Evolutionary conservation across 1,284 basidiomycete genomes (phyloP), one percentile per base, ranked within the genome.

Genomic region (Pascua sp.): DNA sequence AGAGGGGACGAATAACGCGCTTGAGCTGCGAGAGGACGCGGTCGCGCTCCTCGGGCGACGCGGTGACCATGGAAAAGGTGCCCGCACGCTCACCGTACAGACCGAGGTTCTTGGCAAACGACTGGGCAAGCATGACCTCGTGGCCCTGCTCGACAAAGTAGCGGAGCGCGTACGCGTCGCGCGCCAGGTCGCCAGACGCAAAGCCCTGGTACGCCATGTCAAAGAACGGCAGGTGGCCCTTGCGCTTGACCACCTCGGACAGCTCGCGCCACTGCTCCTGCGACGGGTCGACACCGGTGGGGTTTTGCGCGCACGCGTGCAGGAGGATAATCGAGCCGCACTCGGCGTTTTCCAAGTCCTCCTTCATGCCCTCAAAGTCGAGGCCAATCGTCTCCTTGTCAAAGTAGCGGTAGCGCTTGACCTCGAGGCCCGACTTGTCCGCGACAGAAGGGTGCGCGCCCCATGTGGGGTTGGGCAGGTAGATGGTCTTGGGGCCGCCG

Each of bases 31-130:
- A 91, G 77, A 92, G 88, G 51, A 95, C 86, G 51, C 92, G 86
- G 49, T 87, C 89, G 76, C 88, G 91, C 78, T 96, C 92, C 64
- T 89, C 90, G 49, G 85, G 80, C 64, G 84, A 84, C 58, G 79
- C 77, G 47, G 85, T 85, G 51, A 88, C 86, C 67, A 97, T 77
- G 18, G 91, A 93, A 83, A 98, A 91, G n/a, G 90, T 88, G 17
- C 94, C 94, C 57, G 91, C 90, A 73, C 94, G 90, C 79, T 97
- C 94, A 65, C 94, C 96, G 77, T 98, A 98, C 42, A 98, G 84
- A 60, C 96, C 95, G 84, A 97, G 95, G 82, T 98, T 99, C 84
- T 99, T 99, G 54, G 96, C 96, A 78, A 98, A 99, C 53, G 90
- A 93, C 79, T 99, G 96, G 60, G 87, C 82, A 47, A 93, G 84